Evolutionary conservation across 2,329 filamentous ascomycete genomes (phyloP).

Genomic region (Shiraia bambusicola): DNA sequence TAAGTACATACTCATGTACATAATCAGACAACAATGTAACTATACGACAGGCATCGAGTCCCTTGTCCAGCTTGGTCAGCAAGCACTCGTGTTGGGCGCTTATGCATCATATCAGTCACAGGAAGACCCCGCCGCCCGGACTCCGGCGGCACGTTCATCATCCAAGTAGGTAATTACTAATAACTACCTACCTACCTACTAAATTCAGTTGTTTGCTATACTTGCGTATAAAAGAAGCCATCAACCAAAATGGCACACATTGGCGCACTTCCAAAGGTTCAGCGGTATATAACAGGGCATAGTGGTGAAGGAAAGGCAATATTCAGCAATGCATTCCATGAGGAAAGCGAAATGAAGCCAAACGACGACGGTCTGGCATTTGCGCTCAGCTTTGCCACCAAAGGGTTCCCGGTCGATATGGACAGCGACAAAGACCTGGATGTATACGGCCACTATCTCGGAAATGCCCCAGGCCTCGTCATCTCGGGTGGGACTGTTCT

Average conservation of each 20-base stretch:
- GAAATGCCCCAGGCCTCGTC: constrained; percentile 52
- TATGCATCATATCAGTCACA: constrained; percentile 1
- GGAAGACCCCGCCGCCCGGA: constrained; percentile 18
- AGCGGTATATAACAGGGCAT: constrained; percentile 43
- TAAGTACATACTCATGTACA: no score
- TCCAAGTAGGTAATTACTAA: no score
- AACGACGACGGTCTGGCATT: constrained; percentile 52
- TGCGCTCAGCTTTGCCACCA: constrained; percentile 53
- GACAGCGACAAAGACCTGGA: constrained; percentile 50
- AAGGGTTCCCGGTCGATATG: constrained; percentile 51
- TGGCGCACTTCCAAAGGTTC: constrained; percentile 33
- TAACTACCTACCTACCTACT: no score
- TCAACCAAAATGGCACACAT: constrained; percentile 33
- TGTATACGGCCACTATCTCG: constrained; percentile 49
- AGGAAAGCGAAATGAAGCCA: constrained; percentile 40
- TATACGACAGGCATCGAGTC: no score
- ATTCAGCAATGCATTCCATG: constrained; percentile 39
- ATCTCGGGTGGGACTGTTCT: constrained; percentile 52
- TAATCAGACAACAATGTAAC: no score
- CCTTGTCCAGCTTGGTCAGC: no score
- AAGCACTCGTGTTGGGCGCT: neutral
- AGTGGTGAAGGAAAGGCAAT: constrained; percentile 39
- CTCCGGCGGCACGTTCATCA: constrained; percentile 28
- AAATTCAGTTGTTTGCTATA: no score
- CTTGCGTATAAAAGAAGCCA: no score